phyloP scores from a whole-genome alignment of 257 asterid genomes.

The Penstemon eatonii region DNA sequence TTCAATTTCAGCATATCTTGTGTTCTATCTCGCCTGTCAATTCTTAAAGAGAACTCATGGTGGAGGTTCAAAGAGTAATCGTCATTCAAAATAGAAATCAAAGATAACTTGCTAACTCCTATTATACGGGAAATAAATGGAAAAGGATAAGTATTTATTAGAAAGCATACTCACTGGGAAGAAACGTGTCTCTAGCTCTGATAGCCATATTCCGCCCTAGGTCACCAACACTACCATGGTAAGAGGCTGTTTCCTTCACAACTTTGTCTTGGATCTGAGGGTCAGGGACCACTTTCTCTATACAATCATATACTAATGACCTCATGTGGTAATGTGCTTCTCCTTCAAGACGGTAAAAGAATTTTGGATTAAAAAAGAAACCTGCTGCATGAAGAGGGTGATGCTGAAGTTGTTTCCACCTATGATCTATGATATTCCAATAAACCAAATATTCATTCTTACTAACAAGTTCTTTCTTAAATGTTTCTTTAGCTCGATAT shows the following conservation, averaged over 20 bases:
- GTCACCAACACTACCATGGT: conserved; percentile 77
- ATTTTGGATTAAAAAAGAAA: conserved; percentile 87
- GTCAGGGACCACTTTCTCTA: conserved; percentile 84
- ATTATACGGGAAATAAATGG: not conserved
- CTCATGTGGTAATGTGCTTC: conserved; percentile 70
- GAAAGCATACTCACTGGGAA: conserved; percentile 63
- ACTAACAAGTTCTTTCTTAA: conserved; percentile 69
- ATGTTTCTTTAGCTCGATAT: conserved; percentile 82
- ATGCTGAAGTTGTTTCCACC: conserved; percentile 80
- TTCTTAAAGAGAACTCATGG: not conserved
- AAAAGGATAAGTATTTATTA: not conserved
- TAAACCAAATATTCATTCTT: conserved; percentile 64
- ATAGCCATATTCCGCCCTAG: conserved; percentile 95
- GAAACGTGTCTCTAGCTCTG: conserved; percentile 79
- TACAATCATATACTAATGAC: conserved; percentile 80
- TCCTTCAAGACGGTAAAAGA: conserved; percentile 78
- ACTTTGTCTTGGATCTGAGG: conserved; percentile 76
- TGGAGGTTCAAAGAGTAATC: too few species aligned
- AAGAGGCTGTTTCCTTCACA: conserved; percentile 75
- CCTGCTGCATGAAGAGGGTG: conserved; percentile 97
- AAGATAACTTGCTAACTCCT: not conserved
- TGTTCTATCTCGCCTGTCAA: not conserved
- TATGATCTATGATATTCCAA: conserved; percentile 82
- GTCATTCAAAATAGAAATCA: not conserved
- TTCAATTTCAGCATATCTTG: not conserved